These are phyloP conservation scores for Boletus vermiculosoides DNA, from an alignment of 768 basidiomycete species.

Conservation along the genomic window DNA sequence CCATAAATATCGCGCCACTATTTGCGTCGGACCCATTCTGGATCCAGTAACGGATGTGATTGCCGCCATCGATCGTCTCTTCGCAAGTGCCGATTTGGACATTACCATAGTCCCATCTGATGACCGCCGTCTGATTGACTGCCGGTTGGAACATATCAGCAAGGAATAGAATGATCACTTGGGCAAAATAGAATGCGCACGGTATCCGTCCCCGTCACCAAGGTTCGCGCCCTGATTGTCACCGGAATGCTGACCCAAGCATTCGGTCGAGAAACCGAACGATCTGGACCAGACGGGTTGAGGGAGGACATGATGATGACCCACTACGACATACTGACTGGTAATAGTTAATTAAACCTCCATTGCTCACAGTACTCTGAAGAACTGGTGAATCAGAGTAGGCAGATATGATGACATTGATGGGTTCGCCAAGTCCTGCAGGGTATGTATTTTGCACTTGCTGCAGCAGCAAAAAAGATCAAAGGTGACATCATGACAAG, in stretches of 20 bases:
- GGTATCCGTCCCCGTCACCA: conserved; percentile 75
- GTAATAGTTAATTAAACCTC: conserved; percentile 81
- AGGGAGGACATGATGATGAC: neutral
- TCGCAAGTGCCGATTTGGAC: conserved; percentile 78
- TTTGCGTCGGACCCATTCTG: conserved; percentile 67
- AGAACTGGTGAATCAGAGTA: conserved; percentile 72
- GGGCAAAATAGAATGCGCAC: conserved; percentile 42
- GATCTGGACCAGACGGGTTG: conserved; percentile 39
- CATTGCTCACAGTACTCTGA: conserved; percentile 53
- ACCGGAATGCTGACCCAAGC: conserved; percentile 79
- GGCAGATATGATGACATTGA: conserved; percentile 79
- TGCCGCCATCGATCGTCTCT: conserved; percentile 83
- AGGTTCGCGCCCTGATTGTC: conserved; percentile 69
- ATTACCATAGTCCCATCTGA: conserved; percentile 84
- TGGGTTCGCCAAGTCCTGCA: conserved; percentile 76
- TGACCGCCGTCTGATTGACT: conserved; percentile 83
- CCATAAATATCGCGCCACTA: conserved; percentile 76
- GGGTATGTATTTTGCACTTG: conserved; percentile 59
- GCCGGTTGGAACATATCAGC: conserved; percentile 4
- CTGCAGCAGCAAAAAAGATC: conserved; percentile 32
- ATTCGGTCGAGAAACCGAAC: conserved; percentile 72
- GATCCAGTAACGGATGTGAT: conserved; percentile 87
- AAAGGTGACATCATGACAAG: neutral
- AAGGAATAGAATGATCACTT: neutral
- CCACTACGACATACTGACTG: conserved; percentile 47